Evolutionary conservation across 2,329 filamentous ascomycete species (phyloP), one percentile per base, ranked within the genome.

Genomic region (Intubia oerlemansii): DNA sequence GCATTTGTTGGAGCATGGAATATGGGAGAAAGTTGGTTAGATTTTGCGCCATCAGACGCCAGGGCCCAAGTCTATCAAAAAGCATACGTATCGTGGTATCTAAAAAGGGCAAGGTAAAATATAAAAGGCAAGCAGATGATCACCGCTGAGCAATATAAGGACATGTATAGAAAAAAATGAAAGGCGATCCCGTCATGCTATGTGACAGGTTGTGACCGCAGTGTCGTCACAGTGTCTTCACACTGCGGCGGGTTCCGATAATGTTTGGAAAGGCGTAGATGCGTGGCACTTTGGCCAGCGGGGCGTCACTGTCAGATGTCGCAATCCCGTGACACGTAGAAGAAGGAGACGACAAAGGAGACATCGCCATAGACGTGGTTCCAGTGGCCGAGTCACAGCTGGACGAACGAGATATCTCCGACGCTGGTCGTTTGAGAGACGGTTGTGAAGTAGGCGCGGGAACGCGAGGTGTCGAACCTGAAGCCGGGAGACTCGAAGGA

Each of bases 371-470:
- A 24, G 25, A 47, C 39, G 32, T 45, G 39, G 24, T 16, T 6
- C 41, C 47, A 0, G 34, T 17, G 17, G 45, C 42, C 2, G 54
- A 45, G n/a, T 53, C 50, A 31, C 59, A 56, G 36, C 52, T 58
- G 10, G 51, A 48, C 4, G 56, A 52, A 24, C 55, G 51, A 7
- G 61, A 57, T 26, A 66, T 61, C 36, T 66, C 60, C 9, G 58
- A 57, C 24, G 58, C 54, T 15, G 53, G 48, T 20, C 64, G 52
- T 42, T 69, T 69, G 12, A 63, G 40, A 4, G 51, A 50, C 32
- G 49, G 41, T 10, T 52, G 31, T 55, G 27, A 61, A 56, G 5
- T 58, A 57, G 5, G 57, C 59, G 7, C 57, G 53, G 7, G 54
- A 53, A 12, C 49, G 42, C 2, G 30, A 11, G 17, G 27, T 27